These are phyloP conservation scores for Lasiodiplodia hormozganensis DNA, from an alignment of 2,329 filamentous ascomycete species.

Conservation along the genomic window DNA sequence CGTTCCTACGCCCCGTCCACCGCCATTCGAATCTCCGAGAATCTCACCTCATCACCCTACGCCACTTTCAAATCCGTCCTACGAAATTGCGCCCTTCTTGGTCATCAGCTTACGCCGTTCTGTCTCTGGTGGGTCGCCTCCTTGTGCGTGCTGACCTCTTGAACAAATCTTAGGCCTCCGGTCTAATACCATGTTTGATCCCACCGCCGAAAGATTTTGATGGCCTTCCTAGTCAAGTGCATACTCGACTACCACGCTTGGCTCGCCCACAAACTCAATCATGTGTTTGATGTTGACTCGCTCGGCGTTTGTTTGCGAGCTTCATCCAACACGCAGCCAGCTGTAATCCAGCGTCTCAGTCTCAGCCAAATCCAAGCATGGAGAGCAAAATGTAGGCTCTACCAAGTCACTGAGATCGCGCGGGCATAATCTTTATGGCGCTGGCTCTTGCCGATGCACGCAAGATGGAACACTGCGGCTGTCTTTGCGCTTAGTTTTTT, in stretches of 20 bases:
- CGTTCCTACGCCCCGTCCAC: constrained; percentile 6
- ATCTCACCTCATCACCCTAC: neutral
- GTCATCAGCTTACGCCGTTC: neutral
- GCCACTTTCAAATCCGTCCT: neutral
- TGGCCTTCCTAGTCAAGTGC: neutral
- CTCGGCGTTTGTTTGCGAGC: neutral
- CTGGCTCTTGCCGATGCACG: neutral
- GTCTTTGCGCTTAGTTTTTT: neutral
- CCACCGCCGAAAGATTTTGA: neutral
- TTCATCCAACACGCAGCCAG: neutral
- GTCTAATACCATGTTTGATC: neutral
- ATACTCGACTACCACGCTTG: neutral
- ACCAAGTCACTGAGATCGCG: neutral
- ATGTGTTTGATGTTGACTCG: neutral
- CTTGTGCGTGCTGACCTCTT: neutral
- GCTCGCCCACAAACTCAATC: neutral
- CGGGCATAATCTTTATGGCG: neutral
- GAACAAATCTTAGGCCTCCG: neutral
- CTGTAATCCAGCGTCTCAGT: neutral
- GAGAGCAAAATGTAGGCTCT: neutral
- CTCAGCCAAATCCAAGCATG: neutral
- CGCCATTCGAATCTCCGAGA: neutral
- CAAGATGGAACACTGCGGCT: neutral
- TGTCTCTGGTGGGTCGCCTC: neutral
- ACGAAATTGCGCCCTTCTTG: neutral